phyloP scores from a whole-genome alignment of 176 grass and related monocot genomes.

The Aegilops tauschii region DNA sequence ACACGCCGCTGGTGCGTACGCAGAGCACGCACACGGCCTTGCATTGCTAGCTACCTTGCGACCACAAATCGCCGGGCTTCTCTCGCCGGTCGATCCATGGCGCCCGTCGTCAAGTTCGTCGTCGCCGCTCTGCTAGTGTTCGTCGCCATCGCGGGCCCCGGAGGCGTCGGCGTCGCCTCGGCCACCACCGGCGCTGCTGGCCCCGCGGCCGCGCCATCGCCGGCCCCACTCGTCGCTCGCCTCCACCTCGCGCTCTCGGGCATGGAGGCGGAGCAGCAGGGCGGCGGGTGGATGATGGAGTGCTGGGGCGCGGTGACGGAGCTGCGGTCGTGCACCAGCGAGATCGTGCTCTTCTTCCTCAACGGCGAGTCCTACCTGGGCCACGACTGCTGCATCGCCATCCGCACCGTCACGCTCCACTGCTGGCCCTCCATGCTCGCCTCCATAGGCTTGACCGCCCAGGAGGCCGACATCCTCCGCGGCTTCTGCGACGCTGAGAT shows the following conservation, averaged over 20 bases:
- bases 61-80: background rate
- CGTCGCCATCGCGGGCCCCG: background rate
- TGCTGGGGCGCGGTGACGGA: constrained; percentile 63
- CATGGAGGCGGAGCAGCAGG: background rate
- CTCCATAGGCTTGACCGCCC: constrained; percentile 52
- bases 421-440: constrained; percentile 79
- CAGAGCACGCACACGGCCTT: background rate
- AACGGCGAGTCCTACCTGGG: constrained; percentile 79
- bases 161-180: background rate
- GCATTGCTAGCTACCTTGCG: background rate
- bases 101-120: background rate
- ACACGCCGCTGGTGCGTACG: background rate
- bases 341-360: constrained; percentile 84
- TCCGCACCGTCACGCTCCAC: constrained; percentile 59
- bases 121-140: background rate
- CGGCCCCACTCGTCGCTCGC: background rate
- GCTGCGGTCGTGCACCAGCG: constrained; percentile 60
- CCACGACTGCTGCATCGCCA: constrained; percentile 66
- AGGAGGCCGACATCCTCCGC: constrained; percentile 68
- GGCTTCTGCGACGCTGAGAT: constrained; percentile 65
- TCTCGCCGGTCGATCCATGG: background rate
- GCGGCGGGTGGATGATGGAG: constrained; percentile 31
- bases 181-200: background rate
- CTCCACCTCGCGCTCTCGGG: background rate
- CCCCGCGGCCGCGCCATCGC: background rate